Percentiles rank a stretch among this genome's conserved stretches.
phyloP scores from a whole-genome alignment of 1,139 yeast species.

The Meyerozyma sp. region DNA sequence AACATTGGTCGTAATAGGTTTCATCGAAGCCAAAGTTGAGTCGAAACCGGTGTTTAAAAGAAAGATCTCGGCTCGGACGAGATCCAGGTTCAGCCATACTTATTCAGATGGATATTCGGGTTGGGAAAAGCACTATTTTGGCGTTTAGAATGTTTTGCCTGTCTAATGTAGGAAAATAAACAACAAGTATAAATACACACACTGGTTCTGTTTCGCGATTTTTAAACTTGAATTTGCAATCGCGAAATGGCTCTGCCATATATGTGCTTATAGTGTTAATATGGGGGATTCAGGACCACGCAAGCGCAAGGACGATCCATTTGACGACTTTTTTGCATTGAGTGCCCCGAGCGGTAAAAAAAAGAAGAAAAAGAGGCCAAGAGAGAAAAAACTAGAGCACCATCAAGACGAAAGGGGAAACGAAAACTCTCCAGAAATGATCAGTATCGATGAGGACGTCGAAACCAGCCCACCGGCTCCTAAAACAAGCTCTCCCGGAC shows the following conservation, averaged over 20 bases:
- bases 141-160: not conserved
- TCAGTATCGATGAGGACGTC: not conserved
- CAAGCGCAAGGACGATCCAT: conserved; percentile 10
- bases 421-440: not conserved
- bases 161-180: not conserved
- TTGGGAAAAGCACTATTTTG: too few species aligned
- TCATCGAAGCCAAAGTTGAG: conserved; percentile 32
- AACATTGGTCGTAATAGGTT: conserved; percentile 18
- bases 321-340: conserved; percentile 30
- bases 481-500: too few species aligned
- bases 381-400: conserved; percentile 6
- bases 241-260: not conserved
- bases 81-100: conserved; percentile 2
- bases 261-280: not conserved
- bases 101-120: conserved; percentile 5
- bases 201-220: conserved; percentile 1
- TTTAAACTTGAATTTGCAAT: not conserved
- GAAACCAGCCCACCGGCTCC: not conserved
- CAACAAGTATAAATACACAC: not conserved
- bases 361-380: conserved; percentile 16
- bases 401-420: not conserved
- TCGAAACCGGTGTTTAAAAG: conserved; percentile 31
- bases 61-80: conserved; percentile 17
- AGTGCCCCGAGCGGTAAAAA: conserved; percentile 12
- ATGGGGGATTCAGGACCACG: conserved; percentile 3